Percentiles rank a stretch among this genome's conserved stretches.
phyloP scores from a whole-genome alignment of 768 basidiomycete genomes.

The Tricholoma flavovirens region DNA sequence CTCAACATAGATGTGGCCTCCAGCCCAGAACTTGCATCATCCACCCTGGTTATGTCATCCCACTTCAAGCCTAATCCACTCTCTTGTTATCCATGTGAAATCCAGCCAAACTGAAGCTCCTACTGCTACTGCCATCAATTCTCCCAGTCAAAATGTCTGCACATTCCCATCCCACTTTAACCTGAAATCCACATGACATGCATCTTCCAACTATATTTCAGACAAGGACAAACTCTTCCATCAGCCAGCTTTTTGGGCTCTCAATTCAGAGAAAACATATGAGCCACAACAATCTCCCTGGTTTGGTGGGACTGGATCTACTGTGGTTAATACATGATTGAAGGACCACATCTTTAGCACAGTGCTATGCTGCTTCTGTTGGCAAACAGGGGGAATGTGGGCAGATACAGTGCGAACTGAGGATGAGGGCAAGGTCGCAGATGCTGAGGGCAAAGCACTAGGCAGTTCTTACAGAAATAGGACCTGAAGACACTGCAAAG shows the following conservation, averaged over 20 bases:
- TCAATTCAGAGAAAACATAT: constrained; percentile 34
- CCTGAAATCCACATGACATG: constrained; percentile 14
- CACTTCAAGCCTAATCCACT: constrained; percentile 34
- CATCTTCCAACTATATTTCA: constrained; percentile 11
- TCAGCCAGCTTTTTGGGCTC: constrained; percentile 35
- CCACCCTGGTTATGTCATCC: constrained; percentile 19
- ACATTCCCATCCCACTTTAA: constrained; percentile 26
- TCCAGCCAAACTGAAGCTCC: constrained; percentile 38
- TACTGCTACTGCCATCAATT: constrained; percentile 49
- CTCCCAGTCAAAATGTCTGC: constrained; percentile 30
- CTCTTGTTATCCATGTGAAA: constrained; percentile 29
- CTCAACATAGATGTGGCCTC: constrained; percentile 56
- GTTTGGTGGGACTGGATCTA: constrained; percentile 90
- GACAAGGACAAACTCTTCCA: constrained; percentile 24
- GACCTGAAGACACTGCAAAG: constrained; percentile 30
- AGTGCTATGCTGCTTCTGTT: constrained; percentile 69
- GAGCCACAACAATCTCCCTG: constrained; percentile 38
- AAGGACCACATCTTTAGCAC: constrained; percentile 95
- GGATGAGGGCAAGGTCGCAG: constrained; percentile 50
- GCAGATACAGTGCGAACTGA: constrained; percentile 37
- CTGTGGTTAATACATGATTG: constrained; percentile 87
- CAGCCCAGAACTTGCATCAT: constrained; percentile 57
- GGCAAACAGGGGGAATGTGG: constrained; percentile 40
- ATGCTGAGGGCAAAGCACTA: constrained; percentile 30
- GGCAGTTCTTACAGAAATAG: constrained; percentile 22